Evolutionary conservation across 116 monocot species (phyloP).

Genomic region (Zostera marina): DNA sequence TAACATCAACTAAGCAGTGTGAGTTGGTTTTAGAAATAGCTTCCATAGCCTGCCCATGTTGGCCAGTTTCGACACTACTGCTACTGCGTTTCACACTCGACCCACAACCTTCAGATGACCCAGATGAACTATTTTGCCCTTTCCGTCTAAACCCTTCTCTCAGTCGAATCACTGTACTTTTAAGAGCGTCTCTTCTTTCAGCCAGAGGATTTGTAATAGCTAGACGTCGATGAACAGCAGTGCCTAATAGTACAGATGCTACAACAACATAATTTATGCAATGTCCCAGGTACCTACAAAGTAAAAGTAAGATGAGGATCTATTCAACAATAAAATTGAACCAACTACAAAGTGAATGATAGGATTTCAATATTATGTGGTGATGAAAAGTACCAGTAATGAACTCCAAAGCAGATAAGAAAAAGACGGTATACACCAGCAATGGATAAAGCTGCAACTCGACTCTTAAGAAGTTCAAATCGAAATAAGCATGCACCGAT

Average conservation of each 20-base stretch:
- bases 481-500: constrained; percentile 81
- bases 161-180: constrained; percentile 84
- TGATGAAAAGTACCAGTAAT: constrained; percentile 60
- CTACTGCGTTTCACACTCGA: constrained; percentile 96
- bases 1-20: constrained; percentile 41
- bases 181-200: constrained; percentile 85
- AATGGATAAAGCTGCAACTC: constrained; percentile 61
- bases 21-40: constrained; percentile 49
- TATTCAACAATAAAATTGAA: too few relatives aligned
- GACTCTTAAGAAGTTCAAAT: constrained; percentile 77
- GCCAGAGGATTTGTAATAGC: constrained; percentile 70
- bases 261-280: constrained; percentile 97
- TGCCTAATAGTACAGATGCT: constrained; percentile 81
- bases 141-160: constrained; percentile 86
- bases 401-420: constrained; percentile 97
- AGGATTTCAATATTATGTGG: too few relatives aligned
- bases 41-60: constrained; percentile 55
- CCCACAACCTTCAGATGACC: constrained; percentile 93
- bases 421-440: constrained; percentile 87
- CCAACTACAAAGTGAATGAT: too few relatives aligned
- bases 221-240: constrained; percentile 63
- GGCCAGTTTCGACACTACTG: constrained; percentile 81
- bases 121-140: constrained; percentile 76
- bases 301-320: background rate
- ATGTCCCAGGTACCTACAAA: constrained; percentile 90